Percentiles rank a stretch among this genome's conserved stretches.
These are phyloP conservation scores for Aureobasidium sp. DNA, from an alignment of 2,329 filamentous ascomycete species.

Conservation along the genomic window DNA sequence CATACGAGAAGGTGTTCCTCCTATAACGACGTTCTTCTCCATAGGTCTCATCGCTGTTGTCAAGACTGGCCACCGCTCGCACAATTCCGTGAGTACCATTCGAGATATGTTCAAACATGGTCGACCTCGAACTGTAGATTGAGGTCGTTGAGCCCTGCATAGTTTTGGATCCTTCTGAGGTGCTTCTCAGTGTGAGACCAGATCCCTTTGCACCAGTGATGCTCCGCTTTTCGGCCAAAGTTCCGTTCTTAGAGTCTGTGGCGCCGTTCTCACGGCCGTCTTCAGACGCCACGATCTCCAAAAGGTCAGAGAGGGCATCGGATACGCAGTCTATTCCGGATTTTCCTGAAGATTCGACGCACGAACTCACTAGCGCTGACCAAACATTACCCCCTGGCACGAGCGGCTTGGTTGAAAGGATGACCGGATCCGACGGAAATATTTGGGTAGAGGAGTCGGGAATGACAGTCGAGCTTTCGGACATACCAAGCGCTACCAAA, in stretches of 20 bases:
- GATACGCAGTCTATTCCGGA: neutral
- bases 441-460: neutral
- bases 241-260: neutral
- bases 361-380: neutral
- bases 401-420: neutral
- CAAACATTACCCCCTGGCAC: neutral
- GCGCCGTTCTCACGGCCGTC: neutral
- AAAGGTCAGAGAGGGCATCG: neutral
- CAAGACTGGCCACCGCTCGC: neutral
- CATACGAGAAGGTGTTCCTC: conserved; percentile 10
- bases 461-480: neutral
- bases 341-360: neutral
- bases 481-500: neutral
- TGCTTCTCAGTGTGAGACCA: neutral
- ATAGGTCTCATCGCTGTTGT: neutral
- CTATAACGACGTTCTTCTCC: neutral
- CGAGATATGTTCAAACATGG: conserved; percentile 5
- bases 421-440: neutral
- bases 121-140: neutral
- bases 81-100: conserved; percentile 1
- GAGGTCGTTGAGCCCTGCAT: neutral
- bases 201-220: neutral
- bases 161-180: neutral
- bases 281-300: neutral
- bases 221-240: neutral